A percentile compares a stretch with the other conserved stretches of the same genome.
phyloP scores from a whole-genome alignment of 2,329 filamentous ascomycete species.

The Stemphylium beticola region DNA sequence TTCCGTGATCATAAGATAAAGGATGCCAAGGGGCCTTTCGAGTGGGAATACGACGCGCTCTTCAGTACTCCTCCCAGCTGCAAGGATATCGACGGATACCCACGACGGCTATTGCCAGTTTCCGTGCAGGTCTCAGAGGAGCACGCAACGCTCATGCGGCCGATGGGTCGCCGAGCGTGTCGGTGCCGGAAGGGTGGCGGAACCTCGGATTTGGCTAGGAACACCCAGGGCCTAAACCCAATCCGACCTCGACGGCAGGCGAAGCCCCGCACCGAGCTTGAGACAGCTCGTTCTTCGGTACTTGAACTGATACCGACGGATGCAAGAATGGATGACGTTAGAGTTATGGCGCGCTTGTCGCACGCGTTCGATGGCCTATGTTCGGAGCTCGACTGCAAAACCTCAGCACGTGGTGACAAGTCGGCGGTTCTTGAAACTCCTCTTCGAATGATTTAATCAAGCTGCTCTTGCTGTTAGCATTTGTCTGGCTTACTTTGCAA shows the following conservation, averaged over 20 bases:
- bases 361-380: constrained; percentile 6
- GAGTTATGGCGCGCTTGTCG: constrained; percentile 2
- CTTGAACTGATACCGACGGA: constrained; percentile 11
- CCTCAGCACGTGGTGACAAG: neutral
- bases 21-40: neutral
- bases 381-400: constrained; percentile 7
- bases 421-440: constrained; percentile 10
- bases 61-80: neutral
- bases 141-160: too few species aligned
- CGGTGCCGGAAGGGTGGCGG: neutral
- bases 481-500: constrained; percentile 17
- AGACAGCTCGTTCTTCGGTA: constrained; percentile 4
- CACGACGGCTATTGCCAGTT: too few species aligned
- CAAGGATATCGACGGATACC: too few species aligned
- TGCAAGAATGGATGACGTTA: constrained; percentile 12
- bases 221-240: constrained; percentile 2
- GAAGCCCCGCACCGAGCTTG: constrained; percentile 8
- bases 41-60: neutral
- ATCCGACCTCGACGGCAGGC: constrained; percentile 3
- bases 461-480: neutral
- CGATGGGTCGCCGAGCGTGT: neutral
- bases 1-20: constrained; percentile 17
- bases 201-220: constrained; percentile 7
- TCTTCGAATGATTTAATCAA: neutral
- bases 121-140: too few species aligned